These are phyloP conservation scores for Hsuehochloa calcarea DNA, from an alignment of 176 grass and related monocot genomes.

Conservation along the genomic window DNA sequence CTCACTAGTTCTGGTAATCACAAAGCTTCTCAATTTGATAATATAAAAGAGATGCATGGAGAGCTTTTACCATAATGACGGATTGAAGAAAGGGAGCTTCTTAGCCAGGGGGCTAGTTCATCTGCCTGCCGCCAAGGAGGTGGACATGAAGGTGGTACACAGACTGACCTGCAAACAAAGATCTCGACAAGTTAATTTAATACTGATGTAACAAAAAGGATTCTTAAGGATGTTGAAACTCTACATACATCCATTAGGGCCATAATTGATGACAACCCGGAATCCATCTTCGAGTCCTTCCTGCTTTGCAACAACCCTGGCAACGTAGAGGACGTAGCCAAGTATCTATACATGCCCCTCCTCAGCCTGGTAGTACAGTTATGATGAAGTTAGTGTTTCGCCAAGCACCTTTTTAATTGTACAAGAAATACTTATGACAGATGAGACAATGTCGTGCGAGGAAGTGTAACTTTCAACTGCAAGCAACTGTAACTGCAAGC, in stretches of 20 bases:
- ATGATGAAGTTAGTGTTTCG: background rate
- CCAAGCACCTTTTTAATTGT: background rate
- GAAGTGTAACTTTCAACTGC: no score
- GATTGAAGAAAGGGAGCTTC: background rate
- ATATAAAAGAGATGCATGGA: no score
- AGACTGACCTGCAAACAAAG: constrained; percentile 53
- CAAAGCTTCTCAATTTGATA: no score
- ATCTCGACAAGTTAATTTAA: no score
- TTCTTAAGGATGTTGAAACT: background rate
- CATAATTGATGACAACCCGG: constrained; percentile 49
- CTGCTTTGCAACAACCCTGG: constrained; percentile 72
- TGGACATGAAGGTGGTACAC: constrained; percentile 91
- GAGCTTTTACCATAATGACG: no score
- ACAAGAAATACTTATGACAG: no score
- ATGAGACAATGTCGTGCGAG: background rate
- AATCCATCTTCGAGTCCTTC: constrained; percentile 73
- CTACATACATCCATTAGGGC: constrained; percentile 49
- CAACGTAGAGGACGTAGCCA: constrained; percentile 57
- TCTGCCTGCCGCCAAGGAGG: constrained; percentile 85
- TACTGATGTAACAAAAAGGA: no score
- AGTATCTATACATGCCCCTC: constrained; percentile 73
- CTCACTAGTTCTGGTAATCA: no score
- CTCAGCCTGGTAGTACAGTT: constrained; percentile 44
- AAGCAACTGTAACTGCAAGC: no score
- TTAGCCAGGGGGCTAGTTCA: constrained; percentile 95